phyloP scores from a whole-genome alignment of 1,284 basidiomycete genomes.

The Papiliotrema fonsecae region DNA sequence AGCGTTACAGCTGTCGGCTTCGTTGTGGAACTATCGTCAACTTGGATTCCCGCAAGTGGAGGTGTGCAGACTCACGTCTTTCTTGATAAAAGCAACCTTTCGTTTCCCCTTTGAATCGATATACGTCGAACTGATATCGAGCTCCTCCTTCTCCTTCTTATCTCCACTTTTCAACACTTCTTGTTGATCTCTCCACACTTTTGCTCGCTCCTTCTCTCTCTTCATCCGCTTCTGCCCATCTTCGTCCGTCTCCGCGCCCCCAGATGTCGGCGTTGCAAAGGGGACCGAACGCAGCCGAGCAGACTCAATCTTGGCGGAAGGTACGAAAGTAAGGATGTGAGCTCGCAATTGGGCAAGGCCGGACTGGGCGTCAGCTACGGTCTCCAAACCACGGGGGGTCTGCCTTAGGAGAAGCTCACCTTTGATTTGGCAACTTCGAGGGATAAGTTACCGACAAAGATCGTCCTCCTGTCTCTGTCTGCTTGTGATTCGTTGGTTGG shows the following conservation, averaged over 20 bases:
- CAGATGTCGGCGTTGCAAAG: slow-evolving; percentile 67
- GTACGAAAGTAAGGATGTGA: slow-evolving; percentile 65
- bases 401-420: slow-evolving; percentile 49
- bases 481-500: slow-evolving; percentile 65
- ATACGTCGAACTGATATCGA: slow-evolving; percentile 50
- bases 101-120: slow-evolving; percentile 84
- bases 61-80: slow-evolving; percentile 53
- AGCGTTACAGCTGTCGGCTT: slow-evolving; percentile 67
- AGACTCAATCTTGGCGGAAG: slow-evolving; percentile 75
- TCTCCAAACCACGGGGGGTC: slow-evolving; percentile 1
- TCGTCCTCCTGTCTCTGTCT: slow-evolving; percentile 70
- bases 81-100: slow-evolving; percentile 89
- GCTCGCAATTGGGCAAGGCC: slow-evolving; percentile 61
- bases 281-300: slow-evolving; percentile 85
- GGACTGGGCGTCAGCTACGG: slow-evolving; percentile 46
- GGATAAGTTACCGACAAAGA: slow-evolving; percentile 90
- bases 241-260: slow-evolving; percentile 29
- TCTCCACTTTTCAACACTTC: slow-evolving; percentile 44
- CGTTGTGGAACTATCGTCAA: slow-evolving; percentile 58
- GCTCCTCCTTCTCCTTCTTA: slow-evolving; percentile 42
- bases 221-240: slow-evolving; percentile 39
- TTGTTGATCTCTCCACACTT: slow-evolving; percentile 58
- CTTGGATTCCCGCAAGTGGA: neutral
- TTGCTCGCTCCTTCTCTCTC: slow-evolving; percentile 51
- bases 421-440: slow-evolving; percentile 69